phyloP scores from a whole-genome alignment of 768 basidiomycete genomes.

The Leccinum subgranulosum region DNA sequence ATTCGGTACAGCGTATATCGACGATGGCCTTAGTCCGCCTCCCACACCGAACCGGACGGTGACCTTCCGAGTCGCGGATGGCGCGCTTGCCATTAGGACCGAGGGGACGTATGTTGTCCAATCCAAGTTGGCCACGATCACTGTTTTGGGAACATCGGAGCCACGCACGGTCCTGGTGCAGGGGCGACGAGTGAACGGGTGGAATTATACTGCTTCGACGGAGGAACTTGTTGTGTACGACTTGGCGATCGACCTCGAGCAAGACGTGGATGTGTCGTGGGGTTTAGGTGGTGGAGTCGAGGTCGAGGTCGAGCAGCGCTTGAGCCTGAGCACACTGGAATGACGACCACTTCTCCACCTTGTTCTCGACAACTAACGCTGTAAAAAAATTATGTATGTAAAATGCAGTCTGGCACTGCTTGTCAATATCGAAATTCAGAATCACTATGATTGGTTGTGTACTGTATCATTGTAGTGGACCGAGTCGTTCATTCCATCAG shows the following conservation, averaged over 20 bases:
- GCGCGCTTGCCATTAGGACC: constrained; percentile 35
- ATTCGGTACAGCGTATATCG: constrained; percentile 59
- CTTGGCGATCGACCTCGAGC: constrained; percentile 31
- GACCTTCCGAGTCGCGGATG: constrained; percentile 37
- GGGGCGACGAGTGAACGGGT: constrained; percentile 32
- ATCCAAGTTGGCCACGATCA: constrained; percentile 47
- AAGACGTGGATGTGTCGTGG: neutral
- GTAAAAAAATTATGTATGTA: too few species aligned
- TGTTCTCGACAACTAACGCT: too few species aligned
- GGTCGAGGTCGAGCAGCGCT: too few species aligned
- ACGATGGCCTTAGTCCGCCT: constrained; percentile 55
- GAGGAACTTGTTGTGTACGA: constrained; percentile 40
- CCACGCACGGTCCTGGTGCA: constrained; percentile 41
- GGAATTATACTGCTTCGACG: constrained; percentile 38
- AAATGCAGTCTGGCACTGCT: too few species aligned
- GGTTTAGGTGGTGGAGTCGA: neutral
- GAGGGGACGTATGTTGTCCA: constrained; percentile 29
- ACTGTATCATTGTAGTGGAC: too few species aligned
- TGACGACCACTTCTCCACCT: too few species aligned
- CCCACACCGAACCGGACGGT: constrained; percentile 50
- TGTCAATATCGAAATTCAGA: too few species aligned
- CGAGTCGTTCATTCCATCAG: too few species aligned
- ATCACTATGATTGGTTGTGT: too few species aligned
- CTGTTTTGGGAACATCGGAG: constrained; percentile 49
- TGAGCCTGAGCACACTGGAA: too few species aligned